Base-by-base conservation (phyloP, 257 asterid genomes). In the Rhazya stricta region DNA sequence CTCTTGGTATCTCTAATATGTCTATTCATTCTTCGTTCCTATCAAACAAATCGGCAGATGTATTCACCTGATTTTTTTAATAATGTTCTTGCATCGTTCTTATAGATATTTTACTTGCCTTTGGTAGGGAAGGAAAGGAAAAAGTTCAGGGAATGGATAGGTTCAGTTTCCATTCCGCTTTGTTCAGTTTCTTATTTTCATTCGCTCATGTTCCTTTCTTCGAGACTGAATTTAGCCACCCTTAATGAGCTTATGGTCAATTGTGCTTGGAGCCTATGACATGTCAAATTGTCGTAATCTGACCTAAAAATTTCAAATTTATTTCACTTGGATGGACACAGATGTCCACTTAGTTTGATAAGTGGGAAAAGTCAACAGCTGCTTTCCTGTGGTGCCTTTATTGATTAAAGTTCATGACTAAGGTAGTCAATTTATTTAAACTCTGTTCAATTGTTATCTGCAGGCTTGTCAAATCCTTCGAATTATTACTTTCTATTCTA, bases 381-480 rank as follows among this genome's bases (percentile, higher is more conserved):
- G 78, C 78, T 65, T 65, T 37, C n/a, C 32, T 70, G 43, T 42
- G 0, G 70, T 34, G 58, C 32, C 42, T 42, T 23, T 69, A n/a
- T 18, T 58, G 19, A 29, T 75, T 30, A 2, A 46, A 34, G 48
- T 74, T 45, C 3, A 1, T 19, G 30, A 43, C n/a, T 15, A 32
- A 34, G 34, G 32, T 72, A 27, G n/a, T 18, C 0, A 21, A 65
- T 39, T 65, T 6, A 21, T 34, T 36, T 50, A 4, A 65, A 36
- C 27, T 65, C n/a, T 12, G 8, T 54, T 66, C 48, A 66, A 46
- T 27, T 53, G 6, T 23, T 53, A 53, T 74, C 57, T 82, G 73
- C 89, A 94, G 98, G 97, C 91, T 71, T 90, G 95, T 77, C 98
- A 94, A 81, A 61, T 87, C 80, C 97, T 94, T 71, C 95, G 98